These are phyloP conservation scores for Alternaria gansuensis DNA, from an alignment of 2,329 filamentous ascomycete species.

Conservation along the genomic window DNA sequence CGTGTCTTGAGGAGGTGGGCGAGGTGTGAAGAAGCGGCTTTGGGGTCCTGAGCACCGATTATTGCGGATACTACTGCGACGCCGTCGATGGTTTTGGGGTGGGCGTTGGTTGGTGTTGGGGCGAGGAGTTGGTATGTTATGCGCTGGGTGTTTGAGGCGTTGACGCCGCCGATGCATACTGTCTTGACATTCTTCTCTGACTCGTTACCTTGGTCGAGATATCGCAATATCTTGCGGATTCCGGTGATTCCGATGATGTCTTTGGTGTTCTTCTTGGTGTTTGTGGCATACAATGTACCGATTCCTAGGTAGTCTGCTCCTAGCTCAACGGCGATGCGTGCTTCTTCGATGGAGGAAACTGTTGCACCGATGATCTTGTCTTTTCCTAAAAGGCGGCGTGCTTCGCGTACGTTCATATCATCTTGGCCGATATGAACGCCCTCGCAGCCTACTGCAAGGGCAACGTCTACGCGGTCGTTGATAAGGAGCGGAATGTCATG, in stretches of 20 bases:
- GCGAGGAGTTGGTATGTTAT: conserved; percentile 75
- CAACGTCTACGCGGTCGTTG: conserved; percentile 92
- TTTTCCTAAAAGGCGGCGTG: conserved; percentile 75
- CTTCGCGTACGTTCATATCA: conserved; percentile 76
- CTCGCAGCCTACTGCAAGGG: conserved; percentile 83
- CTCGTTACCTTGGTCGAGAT: conserved; percentile 60
- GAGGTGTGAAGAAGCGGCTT: conserved; percentile 68
- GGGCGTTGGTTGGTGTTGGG: conserved; percentile 26
- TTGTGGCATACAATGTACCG: conserved; percentile 86
- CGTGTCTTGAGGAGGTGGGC: conserved; percentile 60
- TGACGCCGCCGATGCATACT: conserved; percentile 91
- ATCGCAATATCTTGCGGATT: conserved; percentile 70
- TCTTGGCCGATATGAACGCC: conserved; percentile 96
- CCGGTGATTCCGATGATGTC: conserved; percentile 78
- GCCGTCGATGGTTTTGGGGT: conserved; percentile 73
- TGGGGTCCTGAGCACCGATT: conserved; percentile 74
- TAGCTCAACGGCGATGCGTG: conserved; percentile 71
- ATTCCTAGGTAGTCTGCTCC: conserved; percentile 94
- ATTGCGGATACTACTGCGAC: conserved; percentile 91
- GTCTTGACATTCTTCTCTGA: conserved; percentile 54
- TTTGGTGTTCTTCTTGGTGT: conserved; percentile 86
- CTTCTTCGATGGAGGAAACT: conserved; percentile 78
- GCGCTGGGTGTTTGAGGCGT: conserved; percentile 75
- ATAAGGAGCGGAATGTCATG: conserved; percentile 83
- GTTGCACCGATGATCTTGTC: conserved; percentile 89